Percentiles rank a stretch among this genome's conserved stretches.
Evolutionary conservation across 345 rosid species (phyloP).

Genomic region (Syzygium oleosum): DNA sequence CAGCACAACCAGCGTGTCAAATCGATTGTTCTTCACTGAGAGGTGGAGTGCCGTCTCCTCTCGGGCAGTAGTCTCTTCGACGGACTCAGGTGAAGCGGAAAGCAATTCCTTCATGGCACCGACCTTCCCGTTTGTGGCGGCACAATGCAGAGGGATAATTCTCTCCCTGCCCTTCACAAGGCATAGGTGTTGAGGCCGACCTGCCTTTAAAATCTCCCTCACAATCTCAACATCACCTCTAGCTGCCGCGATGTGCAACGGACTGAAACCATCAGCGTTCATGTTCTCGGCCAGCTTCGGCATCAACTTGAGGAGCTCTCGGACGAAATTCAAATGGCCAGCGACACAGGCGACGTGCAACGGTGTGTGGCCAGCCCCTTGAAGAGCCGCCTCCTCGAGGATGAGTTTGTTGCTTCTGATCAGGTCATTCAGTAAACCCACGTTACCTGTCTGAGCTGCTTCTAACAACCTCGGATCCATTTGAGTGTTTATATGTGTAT

Average conservation of each 20-base stretch:
- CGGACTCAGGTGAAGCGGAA: neutral
- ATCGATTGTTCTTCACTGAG: neutral
- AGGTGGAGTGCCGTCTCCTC: neutral
- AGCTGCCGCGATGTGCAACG: neutral
- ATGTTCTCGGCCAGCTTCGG: neutral
- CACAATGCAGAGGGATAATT: neutral
- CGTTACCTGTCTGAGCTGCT: neutral
- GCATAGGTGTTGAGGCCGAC: neutral
- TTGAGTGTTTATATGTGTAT: neutral
- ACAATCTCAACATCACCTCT: neutral
- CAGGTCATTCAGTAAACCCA: neutral
- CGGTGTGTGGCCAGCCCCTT: neutral
- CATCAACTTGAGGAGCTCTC: neutral
- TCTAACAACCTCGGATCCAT: neutral
- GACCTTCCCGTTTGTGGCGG: neutral
- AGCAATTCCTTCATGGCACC: neutral
- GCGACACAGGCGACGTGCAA: neutral
- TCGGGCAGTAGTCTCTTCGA: neutral
- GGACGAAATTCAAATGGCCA: neutral
- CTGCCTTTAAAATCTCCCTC: neutral
- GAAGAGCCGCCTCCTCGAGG: neutral
- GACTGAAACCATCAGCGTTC: neutral
- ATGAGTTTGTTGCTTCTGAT: neutral
- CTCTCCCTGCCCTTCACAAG: neutral
- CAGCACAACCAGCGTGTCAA: neutral